Evolutionary conservation across 345 rosid species (phyloP).

Genomic region (Barbarea vulgaris): DNA sequence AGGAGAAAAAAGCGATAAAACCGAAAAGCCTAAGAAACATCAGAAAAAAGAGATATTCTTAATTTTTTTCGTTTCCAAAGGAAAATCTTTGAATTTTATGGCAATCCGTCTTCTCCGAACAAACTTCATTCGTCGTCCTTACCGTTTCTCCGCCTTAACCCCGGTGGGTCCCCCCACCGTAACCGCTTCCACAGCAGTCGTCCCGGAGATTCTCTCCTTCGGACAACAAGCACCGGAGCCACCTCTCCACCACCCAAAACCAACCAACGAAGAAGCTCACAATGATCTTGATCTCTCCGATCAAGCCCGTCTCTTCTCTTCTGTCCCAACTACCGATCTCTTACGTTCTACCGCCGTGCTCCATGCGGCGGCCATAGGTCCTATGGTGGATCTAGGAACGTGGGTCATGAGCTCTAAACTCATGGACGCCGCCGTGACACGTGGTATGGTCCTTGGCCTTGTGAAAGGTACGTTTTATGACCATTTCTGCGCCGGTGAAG

Average conservation of each 20-base stretch:
- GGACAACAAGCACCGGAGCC: constrained; percentile 38
- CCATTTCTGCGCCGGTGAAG: constrained; percentile 89
- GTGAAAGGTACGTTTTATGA: constrained; percentile 65
- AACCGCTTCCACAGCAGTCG: constrained; percentile 47
- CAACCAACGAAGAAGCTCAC: background rate
- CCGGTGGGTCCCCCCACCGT: constrained; percentile 52
- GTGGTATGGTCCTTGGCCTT: constrained; percentile 45
- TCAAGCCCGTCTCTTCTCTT: constrained; percentile 56
- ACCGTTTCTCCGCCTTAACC: constrained; percentile 41
- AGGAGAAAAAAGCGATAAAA: constrained; percentile 1
- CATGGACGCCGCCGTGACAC: constrained; percentile 47
- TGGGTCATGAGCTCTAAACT: constrained; percentile 78
- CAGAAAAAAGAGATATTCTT: background rate
- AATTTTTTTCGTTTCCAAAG: background rate
- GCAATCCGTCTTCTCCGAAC: constrained; percentile 52
- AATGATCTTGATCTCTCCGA: constrained; percentile 54
- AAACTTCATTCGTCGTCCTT: constrained; percentile 42
- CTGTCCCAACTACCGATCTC: constrained; percentile 51
- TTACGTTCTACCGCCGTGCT: constrained; percentile 57
- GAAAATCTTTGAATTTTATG: constrained; percentile 45
- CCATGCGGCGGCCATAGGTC: constrained; percentile 56
- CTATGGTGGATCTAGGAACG: constrained; percentile 70
- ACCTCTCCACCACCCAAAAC: constrained; percentile 37
- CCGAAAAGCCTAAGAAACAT: constrained; percentile 34
- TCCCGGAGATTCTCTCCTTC: constrained; percentile 33